Percentiles rank a stretch among this genome's conserved stretches.
These are phyloP conservation scores for Rosa hybrid DNA, from an alignment of 331 rosid species.

Conservation along the genomic window DNA sequence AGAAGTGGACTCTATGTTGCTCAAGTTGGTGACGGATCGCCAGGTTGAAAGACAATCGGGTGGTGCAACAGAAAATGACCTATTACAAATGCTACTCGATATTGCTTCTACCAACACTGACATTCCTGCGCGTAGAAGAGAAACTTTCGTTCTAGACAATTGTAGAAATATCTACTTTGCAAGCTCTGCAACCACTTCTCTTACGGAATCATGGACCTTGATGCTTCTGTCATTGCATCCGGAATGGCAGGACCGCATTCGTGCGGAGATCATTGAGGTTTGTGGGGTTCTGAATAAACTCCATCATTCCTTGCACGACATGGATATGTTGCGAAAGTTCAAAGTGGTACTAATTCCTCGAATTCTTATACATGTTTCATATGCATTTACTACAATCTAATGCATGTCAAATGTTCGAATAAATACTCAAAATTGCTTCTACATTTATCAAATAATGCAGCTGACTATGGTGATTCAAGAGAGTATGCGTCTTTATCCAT, in stretches of 20 bases:
- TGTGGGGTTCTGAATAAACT: slow-evolving; percentile 6
- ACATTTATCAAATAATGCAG: not conserved
- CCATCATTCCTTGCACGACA: slow-evolving; percentile 18
- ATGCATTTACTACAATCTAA: not conserved
- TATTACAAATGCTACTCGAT: slow-evolving; percentile 16
- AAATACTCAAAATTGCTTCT: not conserved
- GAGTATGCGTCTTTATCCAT: slow-evolving; percentile 29
- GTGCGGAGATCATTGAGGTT: slow-evolving; percentile 12
- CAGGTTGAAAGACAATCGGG: not conserved
- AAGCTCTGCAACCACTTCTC: slow-evolving; percentile 40
- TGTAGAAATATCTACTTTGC: slow-evolving; percentile 39
- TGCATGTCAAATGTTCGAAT: not conserved
- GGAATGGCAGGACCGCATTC: slow-evolving; percentile 19
- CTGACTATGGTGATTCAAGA: slow-evolving; percentile 38
- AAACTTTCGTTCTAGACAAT: slow-evolving; percentile 29
- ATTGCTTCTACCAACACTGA: slow-evolving; percentile 9
- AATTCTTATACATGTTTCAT: not conserved
- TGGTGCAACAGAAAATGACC: slow-evolving; percentile 5
- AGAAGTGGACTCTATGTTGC: slow-evolving; percentile 13
- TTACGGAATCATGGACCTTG: slow-evolving; percentile 22
- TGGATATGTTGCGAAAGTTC: slow-evolving; percentile 8
- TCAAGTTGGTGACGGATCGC: slow-evolving; percentile 11
- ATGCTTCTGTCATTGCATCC: slow-evolving; percentile 23
- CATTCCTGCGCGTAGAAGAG: not conserved
- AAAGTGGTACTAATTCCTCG: slow-evolving; percentile 10